Conservation (phyloP, 345 rosid species). For the Sisymbrium irio region DNA sequence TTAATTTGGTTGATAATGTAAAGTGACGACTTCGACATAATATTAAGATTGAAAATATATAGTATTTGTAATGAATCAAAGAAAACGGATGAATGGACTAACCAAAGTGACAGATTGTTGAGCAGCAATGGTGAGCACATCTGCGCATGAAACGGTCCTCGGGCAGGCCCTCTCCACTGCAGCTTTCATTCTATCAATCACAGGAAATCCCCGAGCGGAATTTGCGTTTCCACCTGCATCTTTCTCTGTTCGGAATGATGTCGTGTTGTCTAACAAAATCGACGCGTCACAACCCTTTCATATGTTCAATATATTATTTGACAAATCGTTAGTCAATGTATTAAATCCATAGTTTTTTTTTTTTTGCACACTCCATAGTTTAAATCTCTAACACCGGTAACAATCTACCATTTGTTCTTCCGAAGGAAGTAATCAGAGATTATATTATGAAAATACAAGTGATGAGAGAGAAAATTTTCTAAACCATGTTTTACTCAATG, state of each 20-base stretch:
- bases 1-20: no score
- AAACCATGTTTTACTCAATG: not conserved
- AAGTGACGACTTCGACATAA: no score
- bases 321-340: not conserved
- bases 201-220: constrained; percentile 57
- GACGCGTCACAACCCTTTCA: constrained; percentile 80
- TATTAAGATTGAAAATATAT: no score
- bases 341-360: no score
- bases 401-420: not conserved
- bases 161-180: constrained; percentile 54
- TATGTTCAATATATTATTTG: no score
- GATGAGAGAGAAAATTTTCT: not conserved
- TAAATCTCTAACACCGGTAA: not conserved
- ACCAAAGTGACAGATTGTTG: constrained; percentile 59
- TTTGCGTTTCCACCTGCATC: constrained; percentile 41
- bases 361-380: no score
- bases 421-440: not conserved
- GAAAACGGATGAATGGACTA: no score
- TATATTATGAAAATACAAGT: not conserved
- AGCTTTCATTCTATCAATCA: constrained; percentile 51
- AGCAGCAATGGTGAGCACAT: constrained; percentile 56
- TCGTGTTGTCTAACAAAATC: constrained; percentile 48
- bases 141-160: constrained; percentile 58
- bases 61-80: no score
- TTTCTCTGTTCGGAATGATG: constrained; percentile 52